Evolutionary conservation across 768 basidiomycete genomes (phyloP).

Genomic region (Heimioporus sp.): DNA sequence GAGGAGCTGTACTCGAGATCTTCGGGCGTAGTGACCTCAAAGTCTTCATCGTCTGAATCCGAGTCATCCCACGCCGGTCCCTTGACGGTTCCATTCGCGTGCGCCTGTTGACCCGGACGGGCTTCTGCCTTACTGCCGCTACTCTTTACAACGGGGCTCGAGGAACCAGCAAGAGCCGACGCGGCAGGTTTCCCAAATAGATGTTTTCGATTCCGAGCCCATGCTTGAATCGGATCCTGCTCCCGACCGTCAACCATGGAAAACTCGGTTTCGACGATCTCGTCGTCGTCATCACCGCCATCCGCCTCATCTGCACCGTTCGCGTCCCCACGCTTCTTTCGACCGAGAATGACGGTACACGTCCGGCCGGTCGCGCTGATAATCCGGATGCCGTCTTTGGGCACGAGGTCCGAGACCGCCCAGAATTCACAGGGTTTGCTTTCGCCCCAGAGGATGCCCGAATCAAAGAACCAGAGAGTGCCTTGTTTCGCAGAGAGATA

Average conservation of each 20-base stretch:
- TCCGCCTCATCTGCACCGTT: constrained; percentile 18
- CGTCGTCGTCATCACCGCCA: constrained; percentile 37
- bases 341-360: constrained; percentile 57
- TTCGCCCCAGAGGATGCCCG: constrained; percentile 73
- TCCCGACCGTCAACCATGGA: constrained; percentile 71
- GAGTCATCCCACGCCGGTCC: constrained; percentile 33
- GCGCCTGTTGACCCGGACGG: constrained; percentile 1
- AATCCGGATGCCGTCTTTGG: constrained; percentile 50
- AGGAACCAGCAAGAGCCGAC: neutral
- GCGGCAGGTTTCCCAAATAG: constrained; percentile 46
- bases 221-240: constrained; percentile 59
- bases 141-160: neutral
- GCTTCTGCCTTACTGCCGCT: constrained; percentile 3
- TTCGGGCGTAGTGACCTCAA: constrained; percentile 36
- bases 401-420: constrained; percentile 56
- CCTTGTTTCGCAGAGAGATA: constrained; percentile 72
- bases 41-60: constrained; percentile 35
- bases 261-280: constrained; percentile 62
- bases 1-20: constrained; percentile 42
- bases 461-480: constrained; percentile 67
- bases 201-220: constrained; percentile 58
- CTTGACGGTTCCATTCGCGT: constrained; percentile 13
- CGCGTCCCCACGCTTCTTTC: constrained; percentile 22
- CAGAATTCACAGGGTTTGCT: constrained; percentile 79
- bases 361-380: constrained; percentile 66